Conservation (phyloP, 2,329 filamentous ascomycete species). For the Calycina herbarum region DNA sequence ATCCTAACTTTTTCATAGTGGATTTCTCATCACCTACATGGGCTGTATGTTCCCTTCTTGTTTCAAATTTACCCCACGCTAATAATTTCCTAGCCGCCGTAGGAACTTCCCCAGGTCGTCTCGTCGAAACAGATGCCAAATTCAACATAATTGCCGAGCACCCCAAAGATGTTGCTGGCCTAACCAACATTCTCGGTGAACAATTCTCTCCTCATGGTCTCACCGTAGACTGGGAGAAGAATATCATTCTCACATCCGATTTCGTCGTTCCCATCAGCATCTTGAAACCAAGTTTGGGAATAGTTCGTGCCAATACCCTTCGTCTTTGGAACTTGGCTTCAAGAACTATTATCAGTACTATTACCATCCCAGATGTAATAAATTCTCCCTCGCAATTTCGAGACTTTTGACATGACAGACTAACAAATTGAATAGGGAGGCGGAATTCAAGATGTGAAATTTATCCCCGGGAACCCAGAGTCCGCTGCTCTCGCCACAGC, state of each 20-base stretch:
- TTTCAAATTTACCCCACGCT: neutral
- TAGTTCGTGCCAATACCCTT: conserved; percentile 56
- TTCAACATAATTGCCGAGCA: conserved; percentile 64
- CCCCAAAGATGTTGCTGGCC: conserved; percentile 55
- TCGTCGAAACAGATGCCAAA: conserved; percentile 59
- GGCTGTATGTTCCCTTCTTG: conserved; percentile 15
- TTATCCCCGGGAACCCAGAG: conserved; percentile 61
- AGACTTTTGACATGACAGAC: too few species aligned
- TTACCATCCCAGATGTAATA: conserved; percentile 56
- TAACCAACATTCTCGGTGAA: conserved; percentile 57
- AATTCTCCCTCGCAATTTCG: too few species aligned
- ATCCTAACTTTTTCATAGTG: conserved; percentile 8
- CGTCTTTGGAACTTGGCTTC: conserved; percentile 57
- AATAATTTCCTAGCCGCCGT: conserved; percentile 41
- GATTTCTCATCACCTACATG: conserved; percentile 34
- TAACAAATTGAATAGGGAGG: conserved; percentile 41
- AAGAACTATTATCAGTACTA: conserved; percentile 58
- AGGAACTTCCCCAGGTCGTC: conserved; percentile 57
- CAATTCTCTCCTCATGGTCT: conserved; percentile 64
- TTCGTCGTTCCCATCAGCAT: conserved; percentile 63
- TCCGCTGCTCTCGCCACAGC: conserved; percentile 60
- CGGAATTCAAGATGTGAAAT: conserved; percentile 65
- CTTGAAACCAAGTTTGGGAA: conserved; percentile 57
- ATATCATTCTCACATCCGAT: conserved; percentile 61
- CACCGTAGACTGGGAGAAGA: conserved; percentile 55